A percentile compares a stretch with the other conserved stretches of the same genome.
Evolutionary conservation across 768 basidiomycete species (phyloP).

Genomic region (Trametes elegans): DNA sequence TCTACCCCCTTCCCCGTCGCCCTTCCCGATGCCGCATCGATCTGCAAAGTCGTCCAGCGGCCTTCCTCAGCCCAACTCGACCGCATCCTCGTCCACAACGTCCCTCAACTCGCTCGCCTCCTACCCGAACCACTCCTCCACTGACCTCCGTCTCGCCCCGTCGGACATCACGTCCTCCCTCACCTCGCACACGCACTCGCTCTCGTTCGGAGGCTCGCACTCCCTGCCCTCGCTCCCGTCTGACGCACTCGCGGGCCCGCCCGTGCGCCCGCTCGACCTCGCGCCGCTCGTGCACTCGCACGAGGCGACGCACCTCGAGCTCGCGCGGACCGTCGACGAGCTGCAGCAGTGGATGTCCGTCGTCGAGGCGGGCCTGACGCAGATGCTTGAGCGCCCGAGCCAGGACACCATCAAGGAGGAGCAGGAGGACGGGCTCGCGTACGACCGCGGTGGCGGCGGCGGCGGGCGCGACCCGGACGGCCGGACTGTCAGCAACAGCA

Average conservation of each 20-base stretch:
- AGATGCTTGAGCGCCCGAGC: slow-evolving; percentile 54
- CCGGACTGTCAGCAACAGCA: slow-evolving; percentile 4
- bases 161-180: slow-evolving; percentile 19
- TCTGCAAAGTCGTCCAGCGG: slow-evolving; percentile 34
- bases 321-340: slow-evolving; percentile 72
- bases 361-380: slow-evolving; percentile 69
- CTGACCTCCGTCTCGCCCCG: slow-evolving; percentile 17
- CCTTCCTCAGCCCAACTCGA: slow-evolving; percentile 24
- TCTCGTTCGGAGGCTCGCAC: slow-evolving; percentile 26
- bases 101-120: slow-evolving; percentile 39
- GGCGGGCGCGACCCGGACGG: not conserved
- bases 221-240: slow-evolving; percentile 21
- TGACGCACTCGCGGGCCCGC: slow-evolving; percentile 36
- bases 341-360: slow-evolving; percentile 74
- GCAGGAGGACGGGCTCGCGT: slow-evolving; percentile 22
- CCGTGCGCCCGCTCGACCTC: slow-evolving; percentile 71
- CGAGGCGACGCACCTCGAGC: slow-evolving; percentile 63
- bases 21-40: slow-evolving; percentile 37
- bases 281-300: slow-evolving; percentile 47
- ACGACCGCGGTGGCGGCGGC: not conserved
- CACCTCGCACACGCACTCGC: slow-evolving; percentile 22
- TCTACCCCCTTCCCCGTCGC: slow-evolving; percentile 65
- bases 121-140: slow-evolving; percentile 24
- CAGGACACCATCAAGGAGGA: slow-evolving; percentile 65
- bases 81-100: slow-evolving; percentile 38